Percentiles rank a stretch among this genome's conserved stretches.
Evolutionary conservation across 75 land plant species (phyloP).

Genomic region (Pinus tabuliformis): DNA sequence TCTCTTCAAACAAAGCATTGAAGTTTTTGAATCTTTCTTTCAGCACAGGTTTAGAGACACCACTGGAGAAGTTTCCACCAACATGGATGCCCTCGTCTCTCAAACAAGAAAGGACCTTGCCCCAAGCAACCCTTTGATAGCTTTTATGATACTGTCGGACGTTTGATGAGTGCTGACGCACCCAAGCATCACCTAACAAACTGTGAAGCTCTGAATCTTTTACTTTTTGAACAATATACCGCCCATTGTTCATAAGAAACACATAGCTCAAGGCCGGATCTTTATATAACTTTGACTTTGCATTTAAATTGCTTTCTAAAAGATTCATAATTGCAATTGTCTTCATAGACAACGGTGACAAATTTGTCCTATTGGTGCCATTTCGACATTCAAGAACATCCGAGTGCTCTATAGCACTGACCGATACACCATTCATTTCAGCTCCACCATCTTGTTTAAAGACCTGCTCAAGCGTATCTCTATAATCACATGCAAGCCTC

Average conservation of each 20-base stretch:
- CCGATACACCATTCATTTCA: background rate
- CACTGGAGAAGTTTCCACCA: constrained; percentile 18
- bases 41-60: constrained; percentile 50
- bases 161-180: constrained; percentile 43
- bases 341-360: constrained; percentile 41
- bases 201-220: constrained; percentile 52
- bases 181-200: constrained; percentile 63
- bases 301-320: constrained; percentile 51
- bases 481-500: constrained; percentile 44
- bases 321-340: constrained; percentile 50
- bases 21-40: constrained; percentile 87
- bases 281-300: constrained; percentile 68
- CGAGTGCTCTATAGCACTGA: constrained; percentile 1
- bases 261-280: constrained; percentile 44
- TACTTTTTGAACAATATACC: constrained; percentile 77
- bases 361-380: background rate
- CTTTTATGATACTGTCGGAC: constrained; percentile 57
- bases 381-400: background rate
- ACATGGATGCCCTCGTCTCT: constrained; percentile 67
- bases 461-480: constrained; percentile 38
- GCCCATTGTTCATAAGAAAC: constrained; percentile 52
- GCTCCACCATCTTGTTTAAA: constrained; percentile 19
- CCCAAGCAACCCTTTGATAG: constrained; percentile 81
- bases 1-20: constrained; percentile 72
- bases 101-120: constrained; percentile 44